Base-by-base conservation (phyloP, 768 basidiomycete genomes). In the Pulveroboletus sp. region DNA sequence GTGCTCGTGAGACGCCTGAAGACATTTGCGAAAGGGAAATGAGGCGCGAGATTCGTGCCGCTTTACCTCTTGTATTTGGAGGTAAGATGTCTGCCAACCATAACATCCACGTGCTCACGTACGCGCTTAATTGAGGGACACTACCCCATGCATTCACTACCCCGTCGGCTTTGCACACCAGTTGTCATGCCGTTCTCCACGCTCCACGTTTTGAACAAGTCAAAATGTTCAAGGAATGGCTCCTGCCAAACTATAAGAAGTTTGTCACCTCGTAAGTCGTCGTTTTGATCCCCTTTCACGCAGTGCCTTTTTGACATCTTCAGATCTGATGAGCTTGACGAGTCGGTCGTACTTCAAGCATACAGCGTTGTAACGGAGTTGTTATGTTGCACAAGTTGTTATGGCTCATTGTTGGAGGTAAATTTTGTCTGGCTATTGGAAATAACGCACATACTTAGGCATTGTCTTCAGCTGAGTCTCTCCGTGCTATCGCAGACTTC, bases 161-260 rank as follows among this genome's bases (percentile, higher is more conserved):
- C n/a, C 67, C 72, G 12, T 57, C 68, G 5, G 60, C 60, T n/a
- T 55, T 82, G 16, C 63, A 73, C 12, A 54, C 61, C 14, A 69
- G 65, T 23, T 87, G 84, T 61, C 64, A 57, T 9, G 70, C 67
- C 5, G 60, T 85, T 36, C 59, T 81, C 25, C 65, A 65, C 5
- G 82, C 86, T 3, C 74, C 86, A 20, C 79, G 85, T 19, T 90
- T 81, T 52, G 87, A 90, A 54, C 87, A 90, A 68, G 79, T 87
- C 32, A 74, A 84, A 56, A 79, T 78, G 9, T 76, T 90, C 46
- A 75, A 73, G 46, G 77, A 81, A 40, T 92, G 90, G 90, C 70
- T 92, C 27, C 63, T 88, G n/a, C 90, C 89, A 4, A 70, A 81
- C 21, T 72, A 87, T 35, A 76, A 76, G 54, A 81, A 78, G 52